Conservation (phyloP, 2,329 filamentous ascomycete species). For the Cryphonectria parasitica region DNA sequence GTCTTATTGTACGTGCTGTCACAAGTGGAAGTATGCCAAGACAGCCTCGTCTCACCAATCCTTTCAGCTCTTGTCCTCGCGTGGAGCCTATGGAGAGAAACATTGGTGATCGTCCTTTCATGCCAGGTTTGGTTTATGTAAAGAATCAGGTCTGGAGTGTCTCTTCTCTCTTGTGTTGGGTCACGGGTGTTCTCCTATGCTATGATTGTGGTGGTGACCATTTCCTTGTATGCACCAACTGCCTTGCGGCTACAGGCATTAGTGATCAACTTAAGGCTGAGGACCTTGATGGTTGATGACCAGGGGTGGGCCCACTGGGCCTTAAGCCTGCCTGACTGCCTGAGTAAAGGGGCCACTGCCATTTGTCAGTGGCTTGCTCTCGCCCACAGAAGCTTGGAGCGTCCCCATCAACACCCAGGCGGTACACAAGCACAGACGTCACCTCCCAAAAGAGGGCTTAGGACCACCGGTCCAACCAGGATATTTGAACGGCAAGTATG, state of each 20-base stretch:
- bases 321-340: neutral
- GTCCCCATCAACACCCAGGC: neutral
- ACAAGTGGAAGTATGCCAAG: neutral
- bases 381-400: neutral
- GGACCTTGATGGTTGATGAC: constrained; percentile 1
- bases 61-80: neutral
- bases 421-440: neutral
- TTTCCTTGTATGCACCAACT: no score
- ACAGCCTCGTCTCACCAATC: neutral
- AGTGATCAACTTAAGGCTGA: neutral
- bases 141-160: neutral
- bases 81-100: neutral
- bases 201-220: neutral
- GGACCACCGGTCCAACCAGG: neutral
- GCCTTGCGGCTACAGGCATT: neutral
- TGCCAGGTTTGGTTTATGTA: neutral
- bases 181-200: neutral
- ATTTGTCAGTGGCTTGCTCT: constrained; percentile 24
- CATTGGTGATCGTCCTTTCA: neutral
- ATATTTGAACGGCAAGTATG: constrained; percentile 2
- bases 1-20: neutral
- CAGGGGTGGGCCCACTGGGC: neutral
- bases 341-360: constrained; percentile 19
- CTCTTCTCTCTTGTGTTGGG: neutral
- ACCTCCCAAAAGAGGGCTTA: neutral